Percentiles rank a stretch among this genome's conserved stretches.
Evolutionary conservation across 2,329 filamentous ascomycete genomes (phyloP).

Genomic region (Ceratocystis cacaofunesta): DNA sequence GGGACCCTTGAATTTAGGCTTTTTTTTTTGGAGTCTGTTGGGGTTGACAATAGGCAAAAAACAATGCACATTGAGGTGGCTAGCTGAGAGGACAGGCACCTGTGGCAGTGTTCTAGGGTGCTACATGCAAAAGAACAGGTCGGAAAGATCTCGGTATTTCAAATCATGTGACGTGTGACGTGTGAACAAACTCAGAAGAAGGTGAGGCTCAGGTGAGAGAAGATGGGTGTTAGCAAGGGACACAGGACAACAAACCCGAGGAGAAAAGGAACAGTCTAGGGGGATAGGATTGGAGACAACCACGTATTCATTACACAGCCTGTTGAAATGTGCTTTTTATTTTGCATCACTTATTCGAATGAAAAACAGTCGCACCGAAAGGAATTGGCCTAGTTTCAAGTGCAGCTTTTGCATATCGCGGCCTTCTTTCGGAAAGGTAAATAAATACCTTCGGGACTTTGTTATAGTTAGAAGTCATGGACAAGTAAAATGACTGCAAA

Average conservation of each 20-base stretch:
- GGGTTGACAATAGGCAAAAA: not conserved
- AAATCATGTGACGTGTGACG: not conserved
- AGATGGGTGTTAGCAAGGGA: not conserved
- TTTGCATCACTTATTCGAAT: too few species aligned
- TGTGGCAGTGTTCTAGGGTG: not conserved
- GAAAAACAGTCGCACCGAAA: too few species aligned
- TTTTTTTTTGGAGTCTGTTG: constrained; percentile 2
- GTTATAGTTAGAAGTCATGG: not conserved
- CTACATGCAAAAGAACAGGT: not conserved
- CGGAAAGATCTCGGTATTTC: not conserved
- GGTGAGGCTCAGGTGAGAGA: not conserved
- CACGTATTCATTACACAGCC: too few species aligned
- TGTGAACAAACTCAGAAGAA: not conserved
- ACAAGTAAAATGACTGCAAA: not conserved
- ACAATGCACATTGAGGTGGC: not conserved
- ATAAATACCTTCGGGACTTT: too few species aligned
- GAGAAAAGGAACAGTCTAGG: not conserved
- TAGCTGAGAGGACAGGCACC: not conserved
- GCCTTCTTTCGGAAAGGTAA: too few species aligned
- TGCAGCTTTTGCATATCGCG: too few species aligned
- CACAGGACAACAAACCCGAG: not conserved
- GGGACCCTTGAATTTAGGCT: not conserved
- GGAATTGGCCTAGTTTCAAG: too few species aligned
- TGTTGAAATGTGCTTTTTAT: too few species aligned
- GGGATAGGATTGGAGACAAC: not conserved